Conservation (phyloP, 768 basidiomycete genomes). For the Trametes cubensis region DNA sequence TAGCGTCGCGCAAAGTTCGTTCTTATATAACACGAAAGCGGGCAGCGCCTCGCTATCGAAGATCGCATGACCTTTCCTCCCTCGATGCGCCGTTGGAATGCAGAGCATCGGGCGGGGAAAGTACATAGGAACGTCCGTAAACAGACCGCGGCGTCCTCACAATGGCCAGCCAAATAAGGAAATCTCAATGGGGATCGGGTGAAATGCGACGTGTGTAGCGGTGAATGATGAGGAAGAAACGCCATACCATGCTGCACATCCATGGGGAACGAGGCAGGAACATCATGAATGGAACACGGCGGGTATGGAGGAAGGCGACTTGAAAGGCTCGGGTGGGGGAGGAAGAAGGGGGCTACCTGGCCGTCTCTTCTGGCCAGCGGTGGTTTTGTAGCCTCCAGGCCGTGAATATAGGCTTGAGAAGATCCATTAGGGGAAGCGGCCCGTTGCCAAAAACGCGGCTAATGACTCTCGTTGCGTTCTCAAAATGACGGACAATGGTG, state of each 20-base stretch:
- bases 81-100: constrained; percentile 23
- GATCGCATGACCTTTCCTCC: constrained; percentile 29
- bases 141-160: constrained; percentile 24
- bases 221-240: constrained; percentile 12
- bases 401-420: constrained; percentile 17
- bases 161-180: constrained; percentile 31
- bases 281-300: constrained; percentile 22
- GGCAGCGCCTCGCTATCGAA: constrained; percentile 29
- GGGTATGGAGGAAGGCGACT: constrained; percentile 11
- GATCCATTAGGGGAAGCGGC: constrained; percentile 11
- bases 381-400: constrained; percentile 20
- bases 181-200: constrained; percentile 30
- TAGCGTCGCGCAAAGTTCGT: constrained; percentile 31
- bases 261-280: constrained; percentile 21
- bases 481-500: constrained; percentile 26
- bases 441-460: constrained; percentile 20
- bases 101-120: constrained; percentile 28
- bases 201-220: constrained; percentile 21
- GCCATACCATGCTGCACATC: constrained; percentile 23
- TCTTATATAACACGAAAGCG: constrained; percentile 35
- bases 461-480: constrained; percentile 19
- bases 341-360: constrained; percentile 10
- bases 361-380: constrained; percentile 10
- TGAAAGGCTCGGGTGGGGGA: neutral
- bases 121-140: constrained; percentile 35